Evolutionary conservation across 73 alveolate genomes (phyloP), one percentile per base, ranked within the genome.

Genomic region (Paramecium biaurelia): DNA sequence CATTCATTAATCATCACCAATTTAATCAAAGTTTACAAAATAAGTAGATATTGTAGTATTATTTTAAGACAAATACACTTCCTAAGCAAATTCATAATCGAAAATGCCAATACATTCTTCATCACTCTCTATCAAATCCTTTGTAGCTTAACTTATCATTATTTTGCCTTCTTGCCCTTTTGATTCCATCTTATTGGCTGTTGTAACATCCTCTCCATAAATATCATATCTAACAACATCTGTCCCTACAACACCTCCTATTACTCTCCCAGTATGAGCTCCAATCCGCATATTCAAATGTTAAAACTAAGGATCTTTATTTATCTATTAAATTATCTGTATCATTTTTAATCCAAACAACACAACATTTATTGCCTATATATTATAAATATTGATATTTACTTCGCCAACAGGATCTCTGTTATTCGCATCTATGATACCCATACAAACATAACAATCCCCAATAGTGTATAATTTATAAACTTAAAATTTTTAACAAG

Each of bases 381-480:
- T 47, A 47, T 11, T 57, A 47, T 7, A 32, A 3, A 58, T 7
- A 5, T 58, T 67, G 28, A 97, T 76, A 87, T 53, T 74, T 18
- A 98, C 99, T 92, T 98, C 99, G 89, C 97, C 96, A 68, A 92
- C 96, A 34, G 95, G 94, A 94, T 98, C 95, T 93, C 99, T 97
- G 76, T 96, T 96, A 49, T 95, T 97, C 53, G 95, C 96, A 12
- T 99, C 99, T 30, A 95, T 97, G 34, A 94, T 96, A 28, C 99
- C 99, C 95, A 97, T 92, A 42, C 97, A 98, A 12, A 98, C 99
- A 87, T 98, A 98, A 84, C 99, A 97, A 92, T 98, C 99, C 0
- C 99, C 99, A 15, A 98, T 98, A 2, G 99, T 98, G 82, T 97
- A 99, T 4, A 98, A 99, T 92, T 98, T 98, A 85, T 98, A 98